Evolutionary conservation across 495 filamentous ascomycete genomes (phyloP).

Genomic region (Diplogelasinospora grovesii): DNA sequence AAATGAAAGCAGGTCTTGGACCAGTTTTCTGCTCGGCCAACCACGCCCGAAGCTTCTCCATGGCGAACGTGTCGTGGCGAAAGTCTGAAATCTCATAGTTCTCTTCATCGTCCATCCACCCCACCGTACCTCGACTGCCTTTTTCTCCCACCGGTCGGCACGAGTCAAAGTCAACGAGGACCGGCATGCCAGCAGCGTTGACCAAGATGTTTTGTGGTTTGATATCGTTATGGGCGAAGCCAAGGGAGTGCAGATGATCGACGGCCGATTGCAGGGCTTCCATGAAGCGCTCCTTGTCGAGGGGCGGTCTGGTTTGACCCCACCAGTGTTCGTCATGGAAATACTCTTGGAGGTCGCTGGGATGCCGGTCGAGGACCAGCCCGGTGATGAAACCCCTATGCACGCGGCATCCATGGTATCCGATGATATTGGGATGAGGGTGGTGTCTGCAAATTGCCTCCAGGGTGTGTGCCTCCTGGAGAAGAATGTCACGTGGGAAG

Average conservation of each 20-base stretch:
- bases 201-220: neutral
- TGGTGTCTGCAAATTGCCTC: neutral
- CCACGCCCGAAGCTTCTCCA: too few species aligned
- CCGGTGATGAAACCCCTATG: neutral
- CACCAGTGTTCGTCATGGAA: too few species aligned
- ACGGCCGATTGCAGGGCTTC: neutral
- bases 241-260: neutral
- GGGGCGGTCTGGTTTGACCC: too few species aligned
- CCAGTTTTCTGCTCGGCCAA: too few species aligned
- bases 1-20: too few species aligned
- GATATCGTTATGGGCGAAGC: neutral
- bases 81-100: too few species aligned
- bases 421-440: neutral
- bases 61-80: too few species aligned
- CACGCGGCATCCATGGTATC: neutral
- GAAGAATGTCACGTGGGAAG: neutral
- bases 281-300: neutral
- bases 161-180: neutral
- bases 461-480: neutral
- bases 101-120: slow-evolving; percentile 4
- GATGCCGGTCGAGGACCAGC: neutral
- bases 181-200: neutral
- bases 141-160: neutral
- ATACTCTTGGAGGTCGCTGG: too few species aligned
- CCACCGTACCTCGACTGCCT: slow-evolving; percentile 1